Conservation (phyloP, 2,329 filamentous ascomycete genomes). For the Trichoderma sp. region DNA sequence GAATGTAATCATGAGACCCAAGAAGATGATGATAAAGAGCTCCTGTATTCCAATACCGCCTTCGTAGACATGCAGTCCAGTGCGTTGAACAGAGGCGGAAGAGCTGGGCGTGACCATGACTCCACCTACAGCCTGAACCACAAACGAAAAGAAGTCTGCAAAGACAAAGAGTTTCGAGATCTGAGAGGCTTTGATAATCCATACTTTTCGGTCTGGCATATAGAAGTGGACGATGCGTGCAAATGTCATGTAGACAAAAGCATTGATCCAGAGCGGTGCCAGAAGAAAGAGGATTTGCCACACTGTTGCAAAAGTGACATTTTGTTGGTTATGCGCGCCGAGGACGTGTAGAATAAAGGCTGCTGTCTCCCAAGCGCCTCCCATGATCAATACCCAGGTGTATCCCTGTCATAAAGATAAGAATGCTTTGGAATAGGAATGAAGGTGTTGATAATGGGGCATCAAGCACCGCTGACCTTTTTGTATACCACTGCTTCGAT, state of each 20-base stretch:
- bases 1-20: conserved; percentile 9
- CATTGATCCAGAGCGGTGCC: conserved; percentile 11
- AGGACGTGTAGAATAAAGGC: background rate
- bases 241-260: conserved; percentile 19
- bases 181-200: conserved; percentile 3
- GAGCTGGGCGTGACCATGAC: background rate
- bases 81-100: background rate
- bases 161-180: conserved; percentile 1
- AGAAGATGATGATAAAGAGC: background rate
- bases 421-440: background rate
- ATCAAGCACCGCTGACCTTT: background rate
- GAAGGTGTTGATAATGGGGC: background rate
- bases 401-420: background rate
- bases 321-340: conserved; percentile 9
- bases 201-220: conserved; percentile 2
- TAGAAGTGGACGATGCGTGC: conserved; percentile 11
- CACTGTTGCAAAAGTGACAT: background rate
- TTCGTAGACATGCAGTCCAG: conserved; percentile 15
- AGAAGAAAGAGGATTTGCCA: conserved; percentile 14
- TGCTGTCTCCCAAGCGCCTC: background rate
- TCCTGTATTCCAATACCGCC: conserved; percentile 6
- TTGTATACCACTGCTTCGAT: conserved; percentile 12
- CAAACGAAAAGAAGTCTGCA: conserved; percentile 5
- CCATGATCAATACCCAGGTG: conserved; percentile 11
- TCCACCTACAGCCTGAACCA: conserved; percentile 6